Evolutionary conservation across 768 basidiomycete genomes (phyloP).

Genomic region (Suillus decipiens): DNA sequence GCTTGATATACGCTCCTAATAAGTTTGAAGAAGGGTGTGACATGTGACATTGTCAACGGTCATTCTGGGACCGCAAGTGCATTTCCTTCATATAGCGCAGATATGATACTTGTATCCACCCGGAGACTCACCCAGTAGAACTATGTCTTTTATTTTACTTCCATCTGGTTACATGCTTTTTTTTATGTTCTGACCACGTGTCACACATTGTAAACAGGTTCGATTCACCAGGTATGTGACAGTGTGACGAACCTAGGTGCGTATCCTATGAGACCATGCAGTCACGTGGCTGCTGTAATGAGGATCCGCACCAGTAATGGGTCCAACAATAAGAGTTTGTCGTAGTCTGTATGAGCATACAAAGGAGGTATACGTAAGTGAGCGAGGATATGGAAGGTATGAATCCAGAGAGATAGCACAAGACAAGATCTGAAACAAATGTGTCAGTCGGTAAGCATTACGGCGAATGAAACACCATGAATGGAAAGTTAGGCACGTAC

Average conservation of each 20-base stretch:
- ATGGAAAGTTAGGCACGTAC: not conserved
- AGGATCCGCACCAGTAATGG: not conserved
- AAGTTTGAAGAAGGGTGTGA: too few relatives aligned
- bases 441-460: not conserved
- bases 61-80: too few relatives aligned
- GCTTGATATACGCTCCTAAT: not conserved
- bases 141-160: too few relatives aligned
- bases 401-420: not conserved
- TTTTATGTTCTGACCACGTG: too few relatives aligned
- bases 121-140: too few relatives aligned
- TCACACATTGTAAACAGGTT: too few relatives aligned
- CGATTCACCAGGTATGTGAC: too few relatives aligned
- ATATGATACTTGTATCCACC: too few relatives aligned
- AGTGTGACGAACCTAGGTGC: too few relatives aligned
- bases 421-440: not conserved
- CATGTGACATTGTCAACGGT: too few relatives aligned
- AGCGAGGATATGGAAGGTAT: conserved; percentile 9
- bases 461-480: not conserved
- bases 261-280: not conserved
- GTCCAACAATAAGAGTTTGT: not conserved
- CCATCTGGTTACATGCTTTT: too few relatives aligned
- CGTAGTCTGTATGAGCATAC: conserved; percentile 16
- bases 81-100: too few relatives aligned
- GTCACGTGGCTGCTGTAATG: not conserved
- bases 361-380: conserved; percentile 20